Conservation (phyloP, 345 rosid genomes). For the Arabidopsis suecica region DNA sequence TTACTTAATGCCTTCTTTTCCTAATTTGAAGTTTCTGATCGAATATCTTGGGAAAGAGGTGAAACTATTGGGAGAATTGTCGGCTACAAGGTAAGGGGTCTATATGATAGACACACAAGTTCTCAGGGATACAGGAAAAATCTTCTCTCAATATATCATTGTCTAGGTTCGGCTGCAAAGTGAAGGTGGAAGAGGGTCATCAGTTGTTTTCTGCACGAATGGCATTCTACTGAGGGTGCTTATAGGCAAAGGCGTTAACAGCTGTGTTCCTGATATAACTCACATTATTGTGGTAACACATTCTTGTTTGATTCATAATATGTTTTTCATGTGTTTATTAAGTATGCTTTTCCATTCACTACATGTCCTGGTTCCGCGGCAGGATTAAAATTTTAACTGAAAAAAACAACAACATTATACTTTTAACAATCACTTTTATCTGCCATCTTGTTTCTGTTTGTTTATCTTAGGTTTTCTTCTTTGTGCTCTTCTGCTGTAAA, state of each 20-base stretch:
- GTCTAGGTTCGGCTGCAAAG: conserved; percentile 87
- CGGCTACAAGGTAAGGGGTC: conserved; percentile 82
- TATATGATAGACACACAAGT: conserved; percentile 23
- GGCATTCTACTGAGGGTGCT: conserved; percentile 86
- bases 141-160: conserved; percentile 13
- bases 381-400: conserved; percentile 2
- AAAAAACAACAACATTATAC: neutral
- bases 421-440: conserved; percentile 13
- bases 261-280: conserved; percentile 67
- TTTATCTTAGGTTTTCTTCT: conserved; percentile 5
- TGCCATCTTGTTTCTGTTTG: conserved; percentile 13
- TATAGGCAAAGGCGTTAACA: conserved; percentile 60
- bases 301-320: conserved; percentile 22
- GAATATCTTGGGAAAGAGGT: conserved; percentile 88
- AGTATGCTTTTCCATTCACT: conserved; percentile 14
- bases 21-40: conserved; percentile 75
- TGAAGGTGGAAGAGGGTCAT: conserved; percentile 81
- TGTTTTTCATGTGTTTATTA: conserved; percentile 17
- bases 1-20: conserved; percentile 23
- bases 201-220: conserved; percentile 93
- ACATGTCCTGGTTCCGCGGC: conserved; percentile 21
- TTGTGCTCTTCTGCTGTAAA: conserved; percentile 8
- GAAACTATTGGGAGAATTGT: conserved; percentile 71
- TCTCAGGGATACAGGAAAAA: neutral
- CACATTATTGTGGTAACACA: conserved; percentile 91